Conservation (phyloP, 345 rosid species). For the Cardamine occulta region DNA sequence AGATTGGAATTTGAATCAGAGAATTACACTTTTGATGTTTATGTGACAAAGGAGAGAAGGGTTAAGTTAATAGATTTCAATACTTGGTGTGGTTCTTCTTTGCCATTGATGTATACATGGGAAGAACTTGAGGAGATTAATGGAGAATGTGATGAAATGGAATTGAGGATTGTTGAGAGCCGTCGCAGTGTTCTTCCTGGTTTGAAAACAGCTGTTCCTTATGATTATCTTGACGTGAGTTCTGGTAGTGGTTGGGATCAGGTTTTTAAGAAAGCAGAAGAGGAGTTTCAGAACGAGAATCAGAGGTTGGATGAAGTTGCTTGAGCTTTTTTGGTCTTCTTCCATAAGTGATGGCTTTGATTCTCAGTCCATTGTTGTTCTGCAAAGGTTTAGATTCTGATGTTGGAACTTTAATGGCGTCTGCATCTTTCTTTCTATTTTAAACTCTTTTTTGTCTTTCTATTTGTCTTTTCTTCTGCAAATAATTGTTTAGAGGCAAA, state of each 20-base stretch:
- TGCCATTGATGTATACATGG: constrained; percentile 75
- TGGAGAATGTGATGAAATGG: constrained; percentile 41
- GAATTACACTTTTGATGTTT: constrained; percentile 69
- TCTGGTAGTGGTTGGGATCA: constrained; percentile 86
- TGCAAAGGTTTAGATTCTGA: neutral
- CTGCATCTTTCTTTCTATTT: neutral
- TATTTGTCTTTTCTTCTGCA: neutral
- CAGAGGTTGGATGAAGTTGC: constrained; percentile 39
- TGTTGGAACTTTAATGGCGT: neutral
- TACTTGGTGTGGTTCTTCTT: constrained; percentile 81
- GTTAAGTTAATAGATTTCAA: constrained; percentile 81
- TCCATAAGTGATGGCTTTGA: neutral
- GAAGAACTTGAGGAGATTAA: constrained; percentile 63
- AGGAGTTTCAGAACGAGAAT: constrained; percentile 49
- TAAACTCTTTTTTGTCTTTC: neutral
- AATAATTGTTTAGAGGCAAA: neutral
- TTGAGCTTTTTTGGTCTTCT: constrained; percentile 32
- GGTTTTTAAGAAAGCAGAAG: constrained; percentile 64
- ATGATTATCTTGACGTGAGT: constrained; percentile 65
- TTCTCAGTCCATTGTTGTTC: neutral
- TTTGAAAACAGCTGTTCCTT: constrained; percentile 72
- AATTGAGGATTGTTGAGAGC: constrained; percentile 73
- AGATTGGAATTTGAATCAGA: constrained; percentile 60
- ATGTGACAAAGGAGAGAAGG: constrained; percentile 53
- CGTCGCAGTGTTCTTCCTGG: constrained; percentile 62